phyloP scores from a whole-genome alignment of 768 basidiomycete genomes.

The Pleurotus citrinopileatus region DNA sequence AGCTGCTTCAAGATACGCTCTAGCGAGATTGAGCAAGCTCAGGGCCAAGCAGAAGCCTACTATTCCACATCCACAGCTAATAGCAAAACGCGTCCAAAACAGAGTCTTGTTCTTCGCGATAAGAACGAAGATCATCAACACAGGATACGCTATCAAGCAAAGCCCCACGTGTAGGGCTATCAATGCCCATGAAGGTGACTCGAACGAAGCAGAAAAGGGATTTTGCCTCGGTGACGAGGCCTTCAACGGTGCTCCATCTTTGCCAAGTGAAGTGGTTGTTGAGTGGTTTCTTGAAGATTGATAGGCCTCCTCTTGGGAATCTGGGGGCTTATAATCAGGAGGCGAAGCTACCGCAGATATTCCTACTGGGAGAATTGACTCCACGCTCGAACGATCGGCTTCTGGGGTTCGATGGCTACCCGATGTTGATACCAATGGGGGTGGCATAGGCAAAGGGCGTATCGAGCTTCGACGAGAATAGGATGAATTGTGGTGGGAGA shows the following conservation, averaged over 20 bases:
- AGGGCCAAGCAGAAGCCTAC: constrained; percentile 29
- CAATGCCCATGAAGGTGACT: constrained; percentile 29
- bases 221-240: not conserved
- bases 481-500: not conserved
- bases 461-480: constrained; percentile 4
- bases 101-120: constrained; percentile 21
- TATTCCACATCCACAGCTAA: constrained; percentile 33
- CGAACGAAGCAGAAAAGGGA: constrained; percentile 11
- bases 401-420: not conserved
- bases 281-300: not conserved
- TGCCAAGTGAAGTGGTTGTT: not conserved
- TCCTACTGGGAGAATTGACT: constrained; percentile 1
- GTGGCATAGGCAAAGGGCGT: constrained; percentile 1
- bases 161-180: constrained; percentile 25
- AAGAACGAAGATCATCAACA: constrained; percentile 26
- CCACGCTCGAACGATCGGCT: not conserved
- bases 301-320: not conserved
- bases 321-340: not conserved
- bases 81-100: constrained; percentile 38
- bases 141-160: constrained; percentile 31
- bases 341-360: constrained; percentile 7
- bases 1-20: constrained; percentile 32
- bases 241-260: not conserved
- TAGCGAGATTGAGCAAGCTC: constrained; percentile 26
- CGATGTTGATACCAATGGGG: not conserved